Evolutionary conservation across 2,329 filamentous ascomycete species (phyloP).

Genomic region (Penicillium sp.): DNA sequence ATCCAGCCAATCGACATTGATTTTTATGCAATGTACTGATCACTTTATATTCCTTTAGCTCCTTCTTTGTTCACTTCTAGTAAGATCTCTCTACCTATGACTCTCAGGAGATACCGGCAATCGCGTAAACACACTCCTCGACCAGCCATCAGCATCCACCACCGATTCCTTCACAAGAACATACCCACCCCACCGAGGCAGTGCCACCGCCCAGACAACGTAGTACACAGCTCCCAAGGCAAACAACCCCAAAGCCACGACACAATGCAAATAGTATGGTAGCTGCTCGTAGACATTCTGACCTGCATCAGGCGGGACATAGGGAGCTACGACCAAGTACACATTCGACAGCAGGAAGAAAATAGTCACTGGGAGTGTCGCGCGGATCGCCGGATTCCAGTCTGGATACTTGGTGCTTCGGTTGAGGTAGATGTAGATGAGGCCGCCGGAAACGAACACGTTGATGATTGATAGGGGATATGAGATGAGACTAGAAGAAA

Average conservation of each 20-base stretch:
- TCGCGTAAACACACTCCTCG: constrained; percentile 56
- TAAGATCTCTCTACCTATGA: not conserved
- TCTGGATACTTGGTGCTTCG: constrained; percentile 41
- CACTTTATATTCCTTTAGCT: not conserved
- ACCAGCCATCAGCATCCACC: constrained; percentile 65
- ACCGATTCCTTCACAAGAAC: constrained; percentile 58
- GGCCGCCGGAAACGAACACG: constrained; percentile 52
- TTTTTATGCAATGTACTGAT: not conserved
- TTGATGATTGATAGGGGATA: constrained; percentile 52
- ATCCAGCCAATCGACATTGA: not conserved
- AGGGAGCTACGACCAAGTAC: constrained; percentile 55
- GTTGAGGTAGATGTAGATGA: constrained; percentile 51
- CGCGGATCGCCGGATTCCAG: constrained; percentile 53
- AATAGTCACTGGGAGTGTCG: constrained; percentile 52
- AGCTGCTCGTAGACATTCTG: constrained; percentile 55
- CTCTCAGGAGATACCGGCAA: constrained; percentile 35
- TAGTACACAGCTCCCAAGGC: constrained; percentile 54
- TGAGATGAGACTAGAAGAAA: constrained; percentile 35
- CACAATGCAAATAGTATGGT: constrained; percentile 57
- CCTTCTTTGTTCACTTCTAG: not conserved
- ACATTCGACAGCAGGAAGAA: constrained; percentile 58
- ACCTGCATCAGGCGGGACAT: constrained; percentile 51
- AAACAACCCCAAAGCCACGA: constrained; percentile 55
- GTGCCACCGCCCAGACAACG: constrained; percentile 52
- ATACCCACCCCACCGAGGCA: constrained; percentile 50